These are phyloP conservation scores for Ichthyophthirius multifiliis DNA, from an alignment of 169 alveolate genomes.

Conservation along the genomic window DNA sequence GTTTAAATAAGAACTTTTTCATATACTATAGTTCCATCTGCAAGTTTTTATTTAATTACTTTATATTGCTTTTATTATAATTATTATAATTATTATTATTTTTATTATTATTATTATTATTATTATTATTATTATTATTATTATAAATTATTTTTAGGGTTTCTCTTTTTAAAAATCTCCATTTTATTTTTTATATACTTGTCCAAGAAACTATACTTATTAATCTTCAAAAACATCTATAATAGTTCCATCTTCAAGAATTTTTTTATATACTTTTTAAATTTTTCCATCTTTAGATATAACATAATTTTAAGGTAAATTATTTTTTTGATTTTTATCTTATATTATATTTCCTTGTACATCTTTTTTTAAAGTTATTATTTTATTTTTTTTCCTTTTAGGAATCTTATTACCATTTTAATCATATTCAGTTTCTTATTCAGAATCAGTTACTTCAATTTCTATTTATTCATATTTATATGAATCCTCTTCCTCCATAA, in stretches of 20 bases:
- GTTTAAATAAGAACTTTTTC: not conserved
- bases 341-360: not conserved
- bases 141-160: too few relatives aligned
- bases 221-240: not conserved
- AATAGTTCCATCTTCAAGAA: not conserved
- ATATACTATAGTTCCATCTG: not conserved
- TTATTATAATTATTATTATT: not conserved
- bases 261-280: not conserved
- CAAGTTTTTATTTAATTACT: not conserved
- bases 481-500: not conserved
- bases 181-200: not conserved
- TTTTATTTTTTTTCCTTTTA: not conserved
- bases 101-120: too few relatives aligned
- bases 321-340: not conserved
- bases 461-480: not conserved
- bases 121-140: too few relatives aligned
- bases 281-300: not conserved
- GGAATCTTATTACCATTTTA: not conserved
- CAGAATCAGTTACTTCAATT: slow-evolving; percentile 1
- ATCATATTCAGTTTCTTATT: not conserved
- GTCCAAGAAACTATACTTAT: not conserved
- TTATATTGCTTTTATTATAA: not conserved
- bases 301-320: not conserved
- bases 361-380: not conserved
- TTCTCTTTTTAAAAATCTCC: not conserved